Conservation (phyloP, 1,284 basidiomycete species). For the Gymnopus androsaceus region DNA sequence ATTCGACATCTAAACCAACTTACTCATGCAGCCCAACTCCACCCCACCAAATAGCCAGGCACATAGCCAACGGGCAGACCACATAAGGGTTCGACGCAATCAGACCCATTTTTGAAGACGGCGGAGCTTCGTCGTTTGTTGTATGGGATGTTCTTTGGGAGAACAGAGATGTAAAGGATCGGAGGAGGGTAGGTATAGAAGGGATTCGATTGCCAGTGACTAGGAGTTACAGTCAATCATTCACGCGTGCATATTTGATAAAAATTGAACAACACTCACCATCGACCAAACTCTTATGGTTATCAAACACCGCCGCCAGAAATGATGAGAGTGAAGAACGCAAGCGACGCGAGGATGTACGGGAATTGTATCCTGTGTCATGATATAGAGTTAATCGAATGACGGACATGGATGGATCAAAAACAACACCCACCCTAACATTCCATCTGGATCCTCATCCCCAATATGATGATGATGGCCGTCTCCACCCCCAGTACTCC, state of each 20-base stretch:
- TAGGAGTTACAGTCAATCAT: slow-evolving; percentile 23
- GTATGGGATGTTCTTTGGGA: slow-evolving; percentile 25
- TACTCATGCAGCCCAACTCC: slow-evolving; percentile 52
- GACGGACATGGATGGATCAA: background rate
- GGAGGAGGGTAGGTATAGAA: slow-evolving; percentile 43
- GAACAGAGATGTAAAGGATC: slow-evolving; percentile 42
- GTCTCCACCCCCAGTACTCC: slow-evolving; percentile 40
- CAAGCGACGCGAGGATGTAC: slow-evolving; percentile 56
- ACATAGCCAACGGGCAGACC: slow-evolving; percentile 44
- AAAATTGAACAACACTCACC: slow-evolving; percentile 42
- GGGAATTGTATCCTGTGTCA: slow-evolving; percentile 68
- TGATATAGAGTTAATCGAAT: slow-evolving; percentile 6
- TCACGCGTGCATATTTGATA: slow-evolving; percentile 2
- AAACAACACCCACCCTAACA: slow-evolving; percentile 28
- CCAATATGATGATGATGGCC: slow-evolving; percentile 64
- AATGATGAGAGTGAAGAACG: slow-evolving; percentile 55
- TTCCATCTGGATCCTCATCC: slow-evolving; percentile 30
- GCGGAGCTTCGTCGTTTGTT: slow-evolving; percentile 26
- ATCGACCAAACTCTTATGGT: slow-evolving; percentile 69
- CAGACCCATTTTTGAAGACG: slow-evolving; percentile 29
- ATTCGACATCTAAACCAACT: too few species aligned
- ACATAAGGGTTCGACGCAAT: slow-evolving; percentile 57
- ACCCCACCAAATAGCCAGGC: slow-evolving; percentile 42
- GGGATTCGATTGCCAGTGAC: slow-evolving; percentile 60
- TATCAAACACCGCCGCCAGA: slow-evolving; percentile 62